A percentile compares a stretch with the other conserved stretches of the same genome.
Conservation (phyloP, 805 yeast genomes). For the Sugiyamaella marilandica region DNA sequence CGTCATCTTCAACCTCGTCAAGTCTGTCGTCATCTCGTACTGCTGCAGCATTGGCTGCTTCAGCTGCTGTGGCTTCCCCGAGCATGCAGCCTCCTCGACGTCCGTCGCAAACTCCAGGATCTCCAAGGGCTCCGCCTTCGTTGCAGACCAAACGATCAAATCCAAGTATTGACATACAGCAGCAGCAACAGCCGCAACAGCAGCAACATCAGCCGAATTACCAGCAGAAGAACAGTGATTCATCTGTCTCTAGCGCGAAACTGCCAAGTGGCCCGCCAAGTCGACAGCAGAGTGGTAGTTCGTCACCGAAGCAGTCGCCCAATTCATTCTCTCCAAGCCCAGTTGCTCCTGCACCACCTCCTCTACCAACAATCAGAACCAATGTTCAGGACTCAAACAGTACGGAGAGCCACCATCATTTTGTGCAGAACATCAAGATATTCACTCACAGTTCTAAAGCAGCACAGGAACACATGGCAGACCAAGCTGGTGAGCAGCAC, state of each 20-base stretch:
- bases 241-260: too few species aligned
- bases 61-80: background rate
- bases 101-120: conserved; percentile 3
- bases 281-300: background rate
- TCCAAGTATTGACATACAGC: background rate
- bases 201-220: background rate
- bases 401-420: background rate
- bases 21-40: background rate
- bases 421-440: background rate
- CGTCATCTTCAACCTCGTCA: background rate
- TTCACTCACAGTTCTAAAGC: conserved; percentile 3
- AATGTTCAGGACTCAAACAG: too few species aligned
- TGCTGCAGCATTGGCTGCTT: conserved; percentile 5
- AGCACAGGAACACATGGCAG: background rate
- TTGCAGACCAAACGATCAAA: background rate
- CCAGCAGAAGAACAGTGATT: background rate
- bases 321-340: too few species aligned
- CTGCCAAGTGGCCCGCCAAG: too few species aligned
- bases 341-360: too few species aligned
- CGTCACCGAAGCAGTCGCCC: background rate
- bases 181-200: background rate
- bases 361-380: too few species aligned
- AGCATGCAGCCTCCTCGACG: conserved; percentile 4
- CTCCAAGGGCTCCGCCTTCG: background rate
- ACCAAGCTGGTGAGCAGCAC: background rate